Evolutionary conservation across 2,329 filamentous ascomycete species (phyloP).

Genomic region (Chlorencoelia australis): DNA sequence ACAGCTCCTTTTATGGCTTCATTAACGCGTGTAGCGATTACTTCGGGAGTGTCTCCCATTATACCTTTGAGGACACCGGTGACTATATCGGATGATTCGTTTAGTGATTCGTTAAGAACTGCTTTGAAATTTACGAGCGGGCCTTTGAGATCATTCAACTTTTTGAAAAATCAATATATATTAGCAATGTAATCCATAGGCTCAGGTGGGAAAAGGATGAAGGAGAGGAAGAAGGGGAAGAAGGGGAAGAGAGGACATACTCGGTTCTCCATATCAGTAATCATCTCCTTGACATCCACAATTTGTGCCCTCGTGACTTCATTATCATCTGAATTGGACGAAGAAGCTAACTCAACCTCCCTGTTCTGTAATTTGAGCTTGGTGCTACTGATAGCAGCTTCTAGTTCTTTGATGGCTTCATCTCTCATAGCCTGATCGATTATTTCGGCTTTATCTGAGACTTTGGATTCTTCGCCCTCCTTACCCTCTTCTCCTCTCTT

Average conservation of each 20-base stretch:
- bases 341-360: conserved; percentile 53
- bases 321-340: conserved; percentile 56
- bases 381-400: conserved; percentile 64
- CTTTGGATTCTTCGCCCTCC: conserved; percentile 28
- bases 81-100: no score
- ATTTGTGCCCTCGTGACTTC: conserved; percentile 53
- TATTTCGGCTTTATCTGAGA: conserved; percentile 31
- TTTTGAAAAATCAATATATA: background rate
- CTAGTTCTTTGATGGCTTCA: conserved; percentile 61
- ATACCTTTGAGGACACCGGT: conserved; percentile 56
- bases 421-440: conserved; percentile 62
- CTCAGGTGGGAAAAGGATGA: no score
- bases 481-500: conserved; percentile 48
- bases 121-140: background rate
- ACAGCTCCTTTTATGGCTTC: conserved; percentile 55
- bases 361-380: conserved; percentile 61
- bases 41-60: conserved; percentile 49
- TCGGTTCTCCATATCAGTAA: conserved; percentile 68
- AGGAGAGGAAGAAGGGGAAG: no score
- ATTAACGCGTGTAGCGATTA: conserved; percentile 54
- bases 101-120: no score
- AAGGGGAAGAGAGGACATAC: conserved; percentile 33
- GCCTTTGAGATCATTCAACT: background rate
- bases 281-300: conserved; percentile 65
- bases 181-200: background rate